These are phyloP conservation scores for Citrus glauca DNA, from an alignment of 345 rosid species.

Conservation along the genomic window DNA sequence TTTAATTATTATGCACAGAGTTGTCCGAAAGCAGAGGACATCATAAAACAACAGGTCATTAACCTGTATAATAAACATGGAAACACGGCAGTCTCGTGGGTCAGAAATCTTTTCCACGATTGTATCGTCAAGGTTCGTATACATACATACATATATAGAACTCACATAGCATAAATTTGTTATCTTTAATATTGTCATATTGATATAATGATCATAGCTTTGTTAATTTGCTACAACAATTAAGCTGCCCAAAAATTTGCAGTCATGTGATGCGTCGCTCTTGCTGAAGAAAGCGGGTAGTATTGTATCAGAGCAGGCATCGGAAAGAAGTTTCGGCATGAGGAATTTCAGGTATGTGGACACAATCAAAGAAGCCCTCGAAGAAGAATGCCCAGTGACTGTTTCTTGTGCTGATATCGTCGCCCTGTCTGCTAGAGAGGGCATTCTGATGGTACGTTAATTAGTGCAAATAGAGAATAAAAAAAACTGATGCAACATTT, in stretches of 20 bases:
- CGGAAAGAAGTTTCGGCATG: conserved; percentile 80
- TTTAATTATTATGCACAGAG: conserved; percentile 55
- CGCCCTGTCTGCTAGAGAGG: conserved; percentile 83
- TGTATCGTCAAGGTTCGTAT: conserved; percentile 53
- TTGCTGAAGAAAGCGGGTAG: conserved; percentile 50
- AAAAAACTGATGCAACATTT: too few relatives aligned
- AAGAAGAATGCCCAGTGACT: conserved; percentile 60
- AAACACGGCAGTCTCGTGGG: conserved; percentile 89
- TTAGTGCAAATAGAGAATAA: too few relatives aligned
- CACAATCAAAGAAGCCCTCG: conserved; percentile 73
- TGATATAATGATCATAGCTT: neutral
- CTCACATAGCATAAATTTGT: too few relatives aligned
- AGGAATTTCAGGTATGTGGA: conserved; percentile 76
- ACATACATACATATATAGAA: too few relatives aligned
- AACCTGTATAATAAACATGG: conserved; percentile 68
- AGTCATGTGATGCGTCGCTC: conserved; percentile 87
- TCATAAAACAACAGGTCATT: conserved; percentile 60
- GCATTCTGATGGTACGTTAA: conserved; percentile 52
- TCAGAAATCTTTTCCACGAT: conserved; percentile 90
- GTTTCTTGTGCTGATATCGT: conserved; percentile 88
- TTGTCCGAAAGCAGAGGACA: conserved; percentile 82
- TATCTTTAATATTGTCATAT: too few relatives aligned
- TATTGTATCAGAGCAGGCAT: conserved; percentile 55
- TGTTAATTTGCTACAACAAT: neutral
- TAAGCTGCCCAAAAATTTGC: neutral